A percentile compares a stretch with the other conserved stretches of the same genome.
phyloP scores from a whole-genome alignment of 2,329 filamentous ascomycete genomes.

The Pseudocercospora eumusae region DNA sequence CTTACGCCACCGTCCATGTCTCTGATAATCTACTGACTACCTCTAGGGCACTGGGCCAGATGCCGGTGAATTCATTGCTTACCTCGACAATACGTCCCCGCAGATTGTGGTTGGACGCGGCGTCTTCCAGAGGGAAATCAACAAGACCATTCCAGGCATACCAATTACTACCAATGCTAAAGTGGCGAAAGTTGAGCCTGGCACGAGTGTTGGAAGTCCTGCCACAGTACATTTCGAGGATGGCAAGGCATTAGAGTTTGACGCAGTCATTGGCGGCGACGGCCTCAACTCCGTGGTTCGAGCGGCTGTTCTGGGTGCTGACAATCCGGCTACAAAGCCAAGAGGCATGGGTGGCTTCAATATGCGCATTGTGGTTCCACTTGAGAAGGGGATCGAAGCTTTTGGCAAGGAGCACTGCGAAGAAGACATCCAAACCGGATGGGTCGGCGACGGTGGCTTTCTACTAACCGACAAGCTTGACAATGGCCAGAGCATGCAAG shows the following conservation, averaged over 20 bases:
- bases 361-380: conserved; percentile 14
- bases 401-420: conserved; percentile 16
- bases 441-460: conserved; percentile 17
- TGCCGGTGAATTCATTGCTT: conserved; percentile 5
- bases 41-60: conserved; percentile 3
- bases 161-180: background rate
- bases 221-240: conserved; percentile 3
- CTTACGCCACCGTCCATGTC: background rate
- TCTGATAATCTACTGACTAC: background rate
- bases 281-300: conserved; percentile 8
- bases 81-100: background rate
- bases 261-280: conserved; percentile 4
- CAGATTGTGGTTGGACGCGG: conserved; percentile 9
- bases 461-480: conserved; percentile 16
- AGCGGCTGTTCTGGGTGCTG: conserved; percentile 5
- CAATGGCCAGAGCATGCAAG: conserved; percentile 15
- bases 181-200: conserved; percentile 5
- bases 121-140: conserved; percentile 5
- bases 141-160: conserved; percentile 7
- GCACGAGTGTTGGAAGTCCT: background rate
- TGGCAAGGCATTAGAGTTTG: background rate
- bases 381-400: conserved; percentile 9
- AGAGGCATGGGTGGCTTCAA: conserved; percentile 16
- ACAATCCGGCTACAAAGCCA: conserved; percentile 14
- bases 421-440: conserved; percentile 9